Base-by-base conservation (phyloP, 2,329 filamentous ascomycete species). In the Bipolaris sorokiniana region DNA sequence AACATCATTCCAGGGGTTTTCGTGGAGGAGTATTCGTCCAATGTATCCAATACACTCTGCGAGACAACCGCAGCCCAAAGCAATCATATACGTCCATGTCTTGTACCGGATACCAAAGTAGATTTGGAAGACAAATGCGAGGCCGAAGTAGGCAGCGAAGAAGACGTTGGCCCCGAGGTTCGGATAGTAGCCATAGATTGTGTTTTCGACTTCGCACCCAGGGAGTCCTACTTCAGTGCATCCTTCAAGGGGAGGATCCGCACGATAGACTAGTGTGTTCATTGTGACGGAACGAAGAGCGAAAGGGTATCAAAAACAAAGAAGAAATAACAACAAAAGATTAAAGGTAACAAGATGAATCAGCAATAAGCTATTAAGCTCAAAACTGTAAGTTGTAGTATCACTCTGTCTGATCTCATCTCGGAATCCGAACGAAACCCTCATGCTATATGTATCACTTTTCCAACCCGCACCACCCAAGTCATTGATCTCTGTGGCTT, bases 41-140 rank as follows among this genome's bases (percentile, higher is more conserved):
- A 79, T 75, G 65, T 87, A 88, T 13, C 85, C 86, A 1, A 83
- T 68, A 22, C 80, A 72, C 67, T 85, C 83, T 40, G 83, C 79
- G 1, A 81, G 58, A 5, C 81, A 77, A 1, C 82, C 84, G 3
- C 79, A 62, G 1, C 70, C 64, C 59, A 85, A 74, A 0, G 79
- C 83, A 31, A 80, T 66, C 71, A 80, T 77, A 64, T 82, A 84
- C 3, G 81, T 82, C 80, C 81, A 86, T 56, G 84, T 83, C 47
- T 78, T 78, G 67, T 80, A 82, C 46, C 75, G 76, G 51, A 82
- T 69, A 9, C 83, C 83, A 9, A 84, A 71, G 2, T 71, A 72
- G 26, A 83, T 45, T 49, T 86, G 83, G n/a, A 77, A 63, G 13
- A 84, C n/a, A 4, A 81, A 73, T 31, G 79, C 70, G 5, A 83